Evolutionary conservation across 257 asterid species (phyloP), one percentile per base, ranked within the genome.

Genomic region (Paraleonurus japonicus): DNA sequence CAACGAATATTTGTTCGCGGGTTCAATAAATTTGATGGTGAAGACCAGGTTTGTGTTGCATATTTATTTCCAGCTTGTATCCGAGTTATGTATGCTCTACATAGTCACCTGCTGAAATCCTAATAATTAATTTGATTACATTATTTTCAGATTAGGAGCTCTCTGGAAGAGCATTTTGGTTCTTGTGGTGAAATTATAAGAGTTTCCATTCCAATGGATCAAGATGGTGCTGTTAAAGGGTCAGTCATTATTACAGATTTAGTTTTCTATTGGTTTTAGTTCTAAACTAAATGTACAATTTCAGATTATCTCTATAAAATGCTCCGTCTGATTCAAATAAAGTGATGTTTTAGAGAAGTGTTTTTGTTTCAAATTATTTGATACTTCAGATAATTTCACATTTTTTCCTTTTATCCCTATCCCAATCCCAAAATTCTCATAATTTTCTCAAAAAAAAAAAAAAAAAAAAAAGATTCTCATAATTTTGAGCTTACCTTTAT

Each of bases 111-210:
- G 19, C 4, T 61, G 28, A 13, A 28, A n/a, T 65, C 5, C 13
- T 15, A 8, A 4, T 16, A 20, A 35, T 30, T 57, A 45, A n/a
- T 10, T 13, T 10, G n/a, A 23, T 3, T 7, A 37, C 26, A 65
- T 48, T 16, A 48, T 4, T 55, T 75, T 39, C 94, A 93, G 98
- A 78, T 82, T 51, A 93, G 82, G 83, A 84, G 72, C 65, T 79
- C 87, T 23, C 78, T 93, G 59, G 78, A 86, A 67, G 88, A 82
- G 41, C 92, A 83, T 81, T 93, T 93, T 80, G 84, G 81, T 23
- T 73, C 84, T 57, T 93, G 97, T 76, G 98, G 98, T 27, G 92
- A 87, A 74, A 86, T 93, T 53, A 69, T 80, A 28, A 83, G 87
- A 75, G 76, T 88, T 32, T 81, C 90, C 45, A 47, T 87, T 76